Evolutionary conservation across 1,284 basidiomycete species (phyloP), one percentile per base, ranked within the genome.

Genomic region (Thelephora terrestris): DNA sequence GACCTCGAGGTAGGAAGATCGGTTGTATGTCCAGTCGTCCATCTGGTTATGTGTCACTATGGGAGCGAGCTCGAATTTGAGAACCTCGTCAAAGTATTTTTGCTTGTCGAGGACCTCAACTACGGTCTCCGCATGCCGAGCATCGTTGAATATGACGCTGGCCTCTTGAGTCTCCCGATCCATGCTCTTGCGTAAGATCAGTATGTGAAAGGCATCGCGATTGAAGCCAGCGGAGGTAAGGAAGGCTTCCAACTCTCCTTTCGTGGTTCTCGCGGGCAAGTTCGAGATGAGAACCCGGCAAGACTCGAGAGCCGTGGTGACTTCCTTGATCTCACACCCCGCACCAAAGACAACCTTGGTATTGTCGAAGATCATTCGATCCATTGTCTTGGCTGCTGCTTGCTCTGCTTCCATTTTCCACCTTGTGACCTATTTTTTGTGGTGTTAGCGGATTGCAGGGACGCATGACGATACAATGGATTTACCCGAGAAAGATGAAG

Each of bases 131-230:
- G 21, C 39, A 21, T 42, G 21, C 20, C 17, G 9, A 16, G 39
- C 39, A 18, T 42, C 45, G 18, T 65, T 67, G 48, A 74, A 38
- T 34, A 56, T 47, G 16, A 50, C 35, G 10, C 46, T 47, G 7
- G 47, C 57, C 39, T 55, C 46, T 24, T 45, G 48, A 57, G 36
- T 49, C 16, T 44, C 50, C 10, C 48, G 12, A 36, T 51, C 50
- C 17, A 58, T 39, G 14, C 56, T 57, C 16, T 57, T 23, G 24
- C 51, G 20, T 21, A 42, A n/a, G 4, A 20, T 16, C 12, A 42
- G 12, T 10, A 42, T 25, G 25, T n/a, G 39, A 17, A 42, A 42
- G 20, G 38, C 40, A 7, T 39, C 46, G 4, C 42, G 14, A 36
- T 45, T 39, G 21, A 55, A 36, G n/a, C 52, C 55, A 7, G 54